Percentiles rank a stretch among this genome's conserved stretches.
Evolutionary conservation across 805 yeast species (phyloP).

Genomic region (Kazachstania viticola): DNA sequence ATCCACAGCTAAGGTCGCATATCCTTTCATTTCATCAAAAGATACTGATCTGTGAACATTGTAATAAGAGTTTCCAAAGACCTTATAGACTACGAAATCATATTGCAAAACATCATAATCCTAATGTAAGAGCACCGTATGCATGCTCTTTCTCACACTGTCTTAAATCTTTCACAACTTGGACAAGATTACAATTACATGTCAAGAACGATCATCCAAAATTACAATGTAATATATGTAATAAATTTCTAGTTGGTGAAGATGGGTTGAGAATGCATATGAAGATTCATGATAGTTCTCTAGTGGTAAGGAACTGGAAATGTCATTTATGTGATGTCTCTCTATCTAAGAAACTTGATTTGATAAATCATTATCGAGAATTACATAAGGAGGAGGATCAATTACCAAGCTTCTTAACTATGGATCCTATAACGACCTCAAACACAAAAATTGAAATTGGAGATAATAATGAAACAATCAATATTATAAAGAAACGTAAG

Average conservation of each 20-base stretch:
- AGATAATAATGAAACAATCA: background rate
- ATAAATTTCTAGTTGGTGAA: constrained; percentile 61
- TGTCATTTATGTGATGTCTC: constrained; percentile 45
- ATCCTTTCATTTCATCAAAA: constrained; percentile 47
- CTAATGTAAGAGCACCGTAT: constrained; percentile 27
- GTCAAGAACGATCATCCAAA: constrained; percentile 64
- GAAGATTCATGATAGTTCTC: constrained; percentile 50
- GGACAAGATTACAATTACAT: constrained; percentile 67
- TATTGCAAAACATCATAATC: constrained; percentile 52
- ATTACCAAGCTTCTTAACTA: constrained; percentile 7
- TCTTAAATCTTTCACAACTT: constrained; percentile 46
- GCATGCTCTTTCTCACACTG: constrained; percentile 58
- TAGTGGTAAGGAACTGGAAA: constrained; percentile 50
- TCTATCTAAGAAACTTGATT: constrained; percentile 45
- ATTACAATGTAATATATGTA: constrained; percentile 51
- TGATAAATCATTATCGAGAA: constrained; percentile 44
- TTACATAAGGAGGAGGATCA: constrained; percentile 26
- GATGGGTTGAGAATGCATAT: constrained; percentile 63
- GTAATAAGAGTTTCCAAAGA: constrained; percentile 53
- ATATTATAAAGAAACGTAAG: constrained; percentile 1
- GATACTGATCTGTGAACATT: constrained; percentile 43
- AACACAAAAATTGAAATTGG: background rate
- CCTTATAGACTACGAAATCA: constrained; percentile 61
- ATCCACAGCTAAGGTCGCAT: constrained; percentile 68
- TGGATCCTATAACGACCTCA: background rate